Evolutionary conservation across 2,329 filamentous ascomycete genomes (phyloP).

Genomic region (Clonostachys rhizophaga): DNA sequence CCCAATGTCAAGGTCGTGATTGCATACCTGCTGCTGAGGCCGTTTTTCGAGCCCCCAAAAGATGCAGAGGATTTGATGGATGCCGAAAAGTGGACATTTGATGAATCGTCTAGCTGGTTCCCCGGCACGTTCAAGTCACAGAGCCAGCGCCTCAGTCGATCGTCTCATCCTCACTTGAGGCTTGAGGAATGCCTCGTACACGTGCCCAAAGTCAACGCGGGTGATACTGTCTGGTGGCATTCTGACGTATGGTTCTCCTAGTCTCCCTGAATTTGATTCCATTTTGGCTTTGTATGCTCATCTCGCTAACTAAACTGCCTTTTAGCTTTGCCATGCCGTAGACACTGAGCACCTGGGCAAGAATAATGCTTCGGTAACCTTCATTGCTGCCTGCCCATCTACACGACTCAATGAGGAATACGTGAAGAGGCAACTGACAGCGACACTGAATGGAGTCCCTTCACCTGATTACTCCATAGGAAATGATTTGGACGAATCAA

Average conservation of each 20-base stretch:
- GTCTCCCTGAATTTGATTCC: background rate
- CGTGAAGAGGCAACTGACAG: slow-evolving; percentile 10
- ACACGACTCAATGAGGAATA: slow-evolving; percentile 16
- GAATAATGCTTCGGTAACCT: slow-evolving; percentile 22
- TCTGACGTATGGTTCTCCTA: slow-evolving; percentile 22
- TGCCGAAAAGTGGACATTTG: slow-evolving; percentile 26
- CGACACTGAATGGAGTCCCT: slow-evolving; percentile 4
- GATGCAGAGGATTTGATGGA: slow-evolving; percentile 22
- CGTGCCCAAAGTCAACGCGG: slow-evolving; percentile 27
- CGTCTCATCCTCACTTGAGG: slow-evolving; percentile 29
- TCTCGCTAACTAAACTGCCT: background rate
- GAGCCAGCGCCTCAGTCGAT: slow-evolving; percentile 10
- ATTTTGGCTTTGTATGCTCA: background rate
- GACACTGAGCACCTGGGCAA: slow-evolving; percentile 26
- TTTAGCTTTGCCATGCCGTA: slow-evolving; percentile 28
- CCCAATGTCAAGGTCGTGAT: slow-evolving; percentile 27
- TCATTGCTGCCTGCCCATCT: slow-evolving; percentile 26
- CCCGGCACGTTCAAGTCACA: slow-evolving; percentile 22
- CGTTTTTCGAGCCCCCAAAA: slow-evolving; percentile 29
- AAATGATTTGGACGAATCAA: background rate
- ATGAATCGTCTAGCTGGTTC: slow-evolving; percentile 21
- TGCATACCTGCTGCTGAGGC: slow-evolving; percentile 32
- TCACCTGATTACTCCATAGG: background rate
- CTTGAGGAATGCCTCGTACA: slow-evolving; percentile 27
- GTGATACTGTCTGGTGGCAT: slow-evolving; percentile 35